Percentiles rank a stretch among this genome's conserved stretches.
phyloP scores from a whole-genome alignment of 805 yeast species.

The Cyberlindnera mrakii region DNA sequence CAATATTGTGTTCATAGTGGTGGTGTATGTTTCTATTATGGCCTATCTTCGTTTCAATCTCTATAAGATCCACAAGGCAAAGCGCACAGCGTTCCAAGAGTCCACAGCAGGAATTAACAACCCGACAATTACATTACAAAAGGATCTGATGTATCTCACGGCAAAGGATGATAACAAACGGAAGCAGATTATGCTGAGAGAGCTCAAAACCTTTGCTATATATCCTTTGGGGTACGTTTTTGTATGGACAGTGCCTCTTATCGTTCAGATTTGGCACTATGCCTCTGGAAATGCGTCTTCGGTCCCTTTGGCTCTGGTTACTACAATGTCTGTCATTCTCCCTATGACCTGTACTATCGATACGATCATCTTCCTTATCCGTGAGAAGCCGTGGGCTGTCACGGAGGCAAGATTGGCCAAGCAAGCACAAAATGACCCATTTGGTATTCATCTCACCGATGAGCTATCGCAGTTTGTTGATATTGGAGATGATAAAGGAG shows the following conservation, averaged over 20 bases:
- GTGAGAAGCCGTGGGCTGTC: slow-evolving; percentile 70
- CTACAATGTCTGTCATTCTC: slow-evolving; percentile 57
- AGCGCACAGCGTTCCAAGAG: slow-evolving; percentile 6
- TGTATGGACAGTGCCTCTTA: slow-evolving; percentile 15
- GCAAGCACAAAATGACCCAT: background rate
- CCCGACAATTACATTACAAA: slow-evolving; percentile 9
- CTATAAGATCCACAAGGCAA: slow-evolving; percentile 9
- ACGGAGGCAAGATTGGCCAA: slow-evolving; percentile 3
- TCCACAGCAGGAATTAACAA: background rate
- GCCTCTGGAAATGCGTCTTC: background rate
- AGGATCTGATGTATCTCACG: slow-evolving; percentile 16
- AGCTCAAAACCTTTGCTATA: slow-evolving; percentile 15
- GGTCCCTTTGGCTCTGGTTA: slow-evolving; percentile 7
- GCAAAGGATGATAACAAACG: slow-evolving; percentile 4
- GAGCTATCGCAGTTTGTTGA: background rate
- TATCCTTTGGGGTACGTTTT: slow-evolving; percentile 20
- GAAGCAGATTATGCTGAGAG: slow-evolving; percentile 11
- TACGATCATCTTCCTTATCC: slow-evolving; percentile 61
- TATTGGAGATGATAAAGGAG: background rate
- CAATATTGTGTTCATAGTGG: slow-evolving; percentile 11
- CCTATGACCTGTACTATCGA: slow-evolving; percentile 78
- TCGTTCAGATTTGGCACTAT: slow-evolving; percentile 13
- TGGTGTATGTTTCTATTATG: slow-evolving; percentile 14
- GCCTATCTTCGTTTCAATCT: slow-evolving; percentile 10
- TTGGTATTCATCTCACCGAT: background rate